Percentiles rank a stretch among this genome's conserved stretches.
Conservation (phyloP, 108 stramenopile genomes). For the Skeletonema potamos region DNA sequence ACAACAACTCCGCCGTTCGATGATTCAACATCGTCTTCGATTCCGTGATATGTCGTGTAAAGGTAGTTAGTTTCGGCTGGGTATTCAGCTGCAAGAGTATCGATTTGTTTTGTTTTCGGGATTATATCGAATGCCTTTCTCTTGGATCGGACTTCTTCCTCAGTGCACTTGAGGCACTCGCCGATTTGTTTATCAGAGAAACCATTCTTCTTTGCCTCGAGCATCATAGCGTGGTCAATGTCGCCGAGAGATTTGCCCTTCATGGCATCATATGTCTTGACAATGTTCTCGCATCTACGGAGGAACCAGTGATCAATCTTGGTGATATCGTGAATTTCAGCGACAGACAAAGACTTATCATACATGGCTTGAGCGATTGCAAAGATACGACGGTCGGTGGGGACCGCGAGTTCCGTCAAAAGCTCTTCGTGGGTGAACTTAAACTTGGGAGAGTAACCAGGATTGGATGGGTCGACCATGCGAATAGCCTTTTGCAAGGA, state of each 20-base stretch:
- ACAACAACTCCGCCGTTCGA: conserved; percentile 91
- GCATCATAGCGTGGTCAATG: conserved; percentile 53
- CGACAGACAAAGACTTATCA: conserved; percentile 83
- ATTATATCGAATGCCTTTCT: conserved; percentile 68
- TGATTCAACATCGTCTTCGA: conserved; percentile 87
- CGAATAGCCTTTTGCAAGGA: conserved; percentile 97
- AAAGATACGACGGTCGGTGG: conserved; percentile 92
- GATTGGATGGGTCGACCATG: conserved; percentile 93
- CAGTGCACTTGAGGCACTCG: conserved; percentile 50
- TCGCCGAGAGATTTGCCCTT: conserved; percentile 49
- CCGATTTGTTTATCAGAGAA: conserved; percentile 94
- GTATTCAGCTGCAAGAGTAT: conserved; percentile 98
- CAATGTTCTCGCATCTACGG: conserved; percentile 87
- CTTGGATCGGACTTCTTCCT: conserved; percentile 73
- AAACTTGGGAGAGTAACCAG: conserved; percentile 72
- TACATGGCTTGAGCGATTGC: conserved; percentile 92
- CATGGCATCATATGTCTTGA: conserved; percentile 58
- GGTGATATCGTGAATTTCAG: conserved; percentile 90
- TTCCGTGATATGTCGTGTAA: conserved; percentile 96
- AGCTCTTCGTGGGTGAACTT: conserved; percentile 65
- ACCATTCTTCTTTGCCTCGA: conserved; percentile 91
- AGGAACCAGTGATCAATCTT: conserved; percentile 99
- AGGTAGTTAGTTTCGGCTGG: conserved; percentile 98
- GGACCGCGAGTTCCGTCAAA: conserved; percentile 67
- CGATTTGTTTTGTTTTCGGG: conserved; percentile 97